These are phyloP conservation scores for Coemansia sp. DNA, from an alignment of 192 early-diverging fungal genomes.

Conservation along the genomic window DNA sequence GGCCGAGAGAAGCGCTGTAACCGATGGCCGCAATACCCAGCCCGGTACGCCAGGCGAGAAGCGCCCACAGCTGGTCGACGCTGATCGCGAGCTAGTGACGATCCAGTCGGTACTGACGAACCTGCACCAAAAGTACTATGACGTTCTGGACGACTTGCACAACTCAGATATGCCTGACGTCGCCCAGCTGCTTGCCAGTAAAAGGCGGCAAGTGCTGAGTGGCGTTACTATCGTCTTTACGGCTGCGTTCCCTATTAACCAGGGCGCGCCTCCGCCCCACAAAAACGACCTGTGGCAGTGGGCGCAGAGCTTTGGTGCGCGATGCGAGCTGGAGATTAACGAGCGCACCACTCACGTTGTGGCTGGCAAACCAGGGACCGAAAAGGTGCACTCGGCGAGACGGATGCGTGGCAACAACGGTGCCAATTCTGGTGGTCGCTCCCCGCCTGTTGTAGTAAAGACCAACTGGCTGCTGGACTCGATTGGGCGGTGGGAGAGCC, in stretches of 20 bases:
- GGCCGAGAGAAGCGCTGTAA: conserved; percentile 13
- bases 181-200: conserved; percentile 60
- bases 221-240: conserved; percentile 79
- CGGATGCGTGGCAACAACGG: conserved; percentile 46
- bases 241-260: conserved; percentile 72
- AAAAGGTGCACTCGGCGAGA: conserved; percentile 73
- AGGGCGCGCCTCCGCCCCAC: conserved; percentile 56
- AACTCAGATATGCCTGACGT: conserved; percentile 28
- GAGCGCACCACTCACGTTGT: conserved; percentile 84
- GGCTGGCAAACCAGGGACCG: conserved; percentile 76
- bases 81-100: conserved; percentile 62
- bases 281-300: conserved; percentile 81
- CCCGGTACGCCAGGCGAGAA: not conserved
- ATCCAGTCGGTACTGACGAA: conserved; percentile 62
- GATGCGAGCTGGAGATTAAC: conserved; percentile 66
- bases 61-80: conserved; percentile 48
- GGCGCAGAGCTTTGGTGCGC: conserved; percentile 83
- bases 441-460: conserved; percentile 37
- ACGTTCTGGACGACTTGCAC: conserved; percentile 29
- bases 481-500: conserved; percentile 67
- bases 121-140: conserved; percentile 76
- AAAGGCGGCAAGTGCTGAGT: conserved; percentile 67
- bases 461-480: conserved; percentile 72
- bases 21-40: conserved; percentile 3
- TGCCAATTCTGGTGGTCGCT: conserved; percentile 63